These are phyloP conservation scores for Casuarina glauca DNA, from an alignment of 306 rosid genomes.

Conservation along the genomic window DNA sequence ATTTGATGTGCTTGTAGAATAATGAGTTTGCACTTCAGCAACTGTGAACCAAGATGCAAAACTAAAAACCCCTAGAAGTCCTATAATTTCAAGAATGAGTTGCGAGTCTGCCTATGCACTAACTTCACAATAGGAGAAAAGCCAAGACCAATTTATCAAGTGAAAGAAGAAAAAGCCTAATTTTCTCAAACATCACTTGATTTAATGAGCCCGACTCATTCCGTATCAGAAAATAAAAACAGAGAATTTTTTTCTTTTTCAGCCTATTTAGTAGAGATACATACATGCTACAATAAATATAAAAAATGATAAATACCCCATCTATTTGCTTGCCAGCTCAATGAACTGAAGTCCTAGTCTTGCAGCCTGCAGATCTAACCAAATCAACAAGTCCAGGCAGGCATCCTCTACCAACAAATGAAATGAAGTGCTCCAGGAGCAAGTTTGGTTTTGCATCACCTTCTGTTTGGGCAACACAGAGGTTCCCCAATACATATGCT, in stretches of 20 bases:
- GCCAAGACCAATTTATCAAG: too few species aligned
- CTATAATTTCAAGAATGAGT: not conserved
- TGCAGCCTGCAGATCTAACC: conserved; percentile 88
- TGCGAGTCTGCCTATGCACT: not conserved
- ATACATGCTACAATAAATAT: not conserved
- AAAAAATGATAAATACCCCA: conserved; percentile 7
- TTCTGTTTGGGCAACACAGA: conserved; percentile 70
- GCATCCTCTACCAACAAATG: conserved; percentile 75
- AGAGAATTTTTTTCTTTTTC: not conserved
- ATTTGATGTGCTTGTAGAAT: not conserved
- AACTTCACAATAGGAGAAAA: too few species aligned
- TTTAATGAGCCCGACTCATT: not conserved
- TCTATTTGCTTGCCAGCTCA: conserved; percentile 68
- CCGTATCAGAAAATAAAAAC: not conserved
- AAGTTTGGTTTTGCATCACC: conserved; percentile 63
- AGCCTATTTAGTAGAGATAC: not conserved
- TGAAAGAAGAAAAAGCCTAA: not conserved
- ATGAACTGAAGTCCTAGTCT: conserved; percentile 88
- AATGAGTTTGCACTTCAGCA: not conserved
- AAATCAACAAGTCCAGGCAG: conserved; percentile 81
- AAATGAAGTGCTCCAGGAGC: conserved; percentile 73
- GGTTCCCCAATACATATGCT: conserved; percentile 90
- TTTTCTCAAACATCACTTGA: not conserved
- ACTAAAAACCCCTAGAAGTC: not conserved
- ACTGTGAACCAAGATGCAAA: not conserved